Base-by-base conservation (phyloP, 257 asterid species). In the Primulina huaijiensis region DNA sequence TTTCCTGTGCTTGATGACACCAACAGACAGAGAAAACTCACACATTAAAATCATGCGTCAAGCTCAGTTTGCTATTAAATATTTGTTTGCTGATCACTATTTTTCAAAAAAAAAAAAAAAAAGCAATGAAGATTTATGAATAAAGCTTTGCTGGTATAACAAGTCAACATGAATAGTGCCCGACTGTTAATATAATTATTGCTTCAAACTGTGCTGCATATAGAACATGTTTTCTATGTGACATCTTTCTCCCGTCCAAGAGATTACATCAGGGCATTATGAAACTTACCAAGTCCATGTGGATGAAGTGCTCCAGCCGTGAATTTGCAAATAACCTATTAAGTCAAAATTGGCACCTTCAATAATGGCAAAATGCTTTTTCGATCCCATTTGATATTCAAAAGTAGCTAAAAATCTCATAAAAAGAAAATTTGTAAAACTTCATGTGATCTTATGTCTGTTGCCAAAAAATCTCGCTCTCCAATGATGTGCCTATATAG, bases 251-350 rank as follows among this genome's bases (percentile, higher is more conserved):
- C 20, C 14, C 37, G 12, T 30, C 11, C 8, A 29, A 17, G 21
- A 43, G 8, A 57, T 17, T 12, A 69, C 29, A 14, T 25, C 27
- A 69, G 58, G 29, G 56, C 31, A 61, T 59, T 37, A 58, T 17
- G 25, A 56, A 77, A 76, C 96, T 84, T 78, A 90, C 96, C 94
- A 89, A 69, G 82, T 89, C 94, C 92, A 86, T 72, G 83, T 85
- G 89, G 84, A 92, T 86, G 81, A 90, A 87, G 72, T 85, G 81
- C 80, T 85, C 89, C 31, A 90, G 80, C 60, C 76, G 78, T 19
- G 90, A 78, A 78, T 86, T 77, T 65, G 90, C 84, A 72, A 90
- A 83, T 76, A 90, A 77, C 87, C 92, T 87, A 69, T 69, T 33
- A 38, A 81, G 56, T 56, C 75, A 76, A 74, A 79, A 61, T 37